Evolutionary conservation across 768 basidiomycete genomes (phyloP), one percentile per base, ranked within the genome.

Genomic region (Cyathus striatus): DNA sequence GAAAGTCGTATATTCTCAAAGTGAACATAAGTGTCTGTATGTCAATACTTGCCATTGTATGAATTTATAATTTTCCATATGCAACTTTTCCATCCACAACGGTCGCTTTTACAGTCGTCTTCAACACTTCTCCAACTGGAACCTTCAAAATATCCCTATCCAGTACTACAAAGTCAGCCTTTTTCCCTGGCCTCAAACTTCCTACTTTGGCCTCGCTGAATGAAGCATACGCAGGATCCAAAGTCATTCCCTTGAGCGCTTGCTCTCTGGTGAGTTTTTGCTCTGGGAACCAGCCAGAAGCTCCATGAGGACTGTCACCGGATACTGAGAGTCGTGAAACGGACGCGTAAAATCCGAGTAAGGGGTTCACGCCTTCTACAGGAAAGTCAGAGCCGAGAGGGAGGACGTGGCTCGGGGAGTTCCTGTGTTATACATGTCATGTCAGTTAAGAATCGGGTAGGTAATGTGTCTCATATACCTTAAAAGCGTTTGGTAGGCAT

Each of bases 351-450:
- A 96, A 94, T 0, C 90, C 90, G 3, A 86, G 67, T 24, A 97
- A 65, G 0, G 95, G 94, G 55, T 95, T 90, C 41, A 95, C 83
- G 7, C 79, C 76, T 61, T 97, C 94, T 3, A 97, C 83, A 0
- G 95, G 95, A 61, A 97, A 96, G 60, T 97, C 94, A 2, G 91
- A 90, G 2, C 95, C 94, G 1, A 97, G 71, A 0, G 91, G 83
- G 2, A 94, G 72, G 12, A 81, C 59, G 0, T 72, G 61, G n/a
- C 65, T 62, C 4, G 59, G 66, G 9, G 85, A 83, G 3, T 60
- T 50, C 38, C 55, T 59, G 18, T 20, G 20, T n/a, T n/a, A n/a
- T n/a, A n/a, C n/a, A n/a, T n/a, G n/a, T n/a, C n/a, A n/a, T n/a
- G n/a, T n/a, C n/a, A n/a, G n/a, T n/a, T n/a, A 6, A 21, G 16